These are phyloP conservation scores for Gracilaria domingensis DNA, from an alignment of 23 red algal species.

Conservation along the genomic window DNA sequence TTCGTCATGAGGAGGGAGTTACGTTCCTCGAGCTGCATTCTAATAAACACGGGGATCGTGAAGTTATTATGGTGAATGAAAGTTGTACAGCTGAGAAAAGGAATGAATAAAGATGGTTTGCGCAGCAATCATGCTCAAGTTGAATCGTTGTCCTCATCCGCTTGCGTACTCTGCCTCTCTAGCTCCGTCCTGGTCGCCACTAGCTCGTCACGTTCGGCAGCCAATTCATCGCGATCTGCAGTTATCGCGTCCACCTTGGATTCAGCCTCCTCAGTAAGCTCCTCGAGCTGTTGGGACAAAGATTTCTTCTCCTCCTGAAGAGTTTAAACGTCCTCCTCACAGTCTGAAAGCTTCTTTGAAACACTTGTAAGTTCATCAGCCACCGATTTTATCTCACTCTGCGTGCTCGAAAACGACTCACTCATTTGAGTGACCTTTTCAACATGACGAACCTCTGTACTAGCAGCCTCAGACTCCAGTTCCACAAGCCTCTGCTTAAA, in stretches of 20 bases:
- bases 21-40: too few species aligned
- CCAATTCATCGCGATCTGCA: constrained; percentile 29
- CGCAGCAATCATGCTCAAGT: too few species aligned
- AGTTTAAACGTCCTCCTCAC: constrained; percentile 18
- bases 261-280: constrained; percentile 3
- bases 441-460: neutral
- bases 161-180: constrained; percentile 25
- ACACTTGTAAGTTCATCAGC: neutral
- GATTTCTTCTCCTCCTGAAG: constrained; percentile 9
- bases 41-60: too few species aligned
- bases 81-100: too few species aligned
- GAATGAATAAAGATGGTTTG: too few species aligned
- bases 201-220: constrained; percentile 27
- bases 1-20: too few species aligned
- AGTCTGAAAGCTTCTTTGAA: neutral
- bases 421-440: neutral
- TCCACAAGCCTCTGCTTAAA: neutral
- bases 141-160: constrained; percentile 53
- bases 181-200: constrained; percentile 30
- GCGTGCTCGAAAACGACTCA: neutral
- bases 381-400: neutral
- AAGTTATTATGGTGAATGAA: too few species aligned
- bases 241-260: neutral
- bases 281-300: neutral
- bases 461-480: neutral